phyloP scores from a whole-genome alignment of 1,284 basidiomycete species.

The Phylloboletellus chloephorus region DNA sequence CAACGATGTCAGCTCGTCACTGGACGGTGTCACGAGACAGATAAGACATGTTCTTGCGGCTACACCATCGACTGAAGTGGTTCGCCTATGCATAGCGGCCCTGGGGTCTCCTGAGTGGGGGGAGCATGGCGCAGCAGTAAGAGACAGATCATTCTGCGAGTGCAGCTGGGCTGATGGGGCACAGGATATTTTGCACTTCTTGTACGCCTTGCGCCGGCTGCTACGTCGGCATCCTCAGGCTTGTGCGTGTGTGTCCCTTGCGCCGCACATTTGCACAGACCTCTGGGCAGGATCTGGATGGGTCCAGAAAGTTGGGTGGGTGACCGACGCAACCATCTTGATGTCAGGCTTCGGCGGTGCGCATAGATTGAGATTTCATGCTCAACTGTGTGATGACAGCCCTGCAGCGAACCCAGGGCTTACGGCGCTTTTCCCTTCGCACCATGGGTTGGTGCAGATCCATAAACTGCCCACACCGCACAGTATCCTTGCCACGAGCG shows the following conservation, averaged over 20 bases:
- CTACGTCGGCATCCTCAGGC: conserved; percentile 52
- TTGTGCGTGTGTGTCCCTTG: conserved; percentile 66
- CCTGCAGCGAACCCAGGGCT: conserved; percentile 60
- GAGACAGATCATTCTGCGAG: conserved; percentile 4
- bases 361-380: conserved; percentile 24
- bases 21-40: conserved; percentile 11
- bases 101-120: conserved; percentile 75
- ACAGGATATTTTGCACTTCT: conserved; percentile 66
- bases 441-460: conserved; percentile 79
- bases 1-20: conserved; percentile 5
- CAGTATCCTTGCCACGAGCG: conserved; percentile 66
- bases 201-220: conserved; percentile 60
- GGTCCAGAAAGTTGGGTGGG: conserved; percentile 75
- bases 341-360: conserved; percentile 77
- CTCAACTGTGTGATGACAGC: conserved; percentile 11
- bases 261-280: conserved; percentile 53
- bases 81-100: conserved; percentile 64
- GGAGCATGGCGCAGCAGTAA: conserved; percentile 51
- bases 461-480: conserved; percentile 68
- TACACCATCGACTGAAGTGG: conserved; percentile 31
- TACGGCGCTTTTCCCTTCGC: conserved; percentile 65
- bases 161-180: conserved; percentile 8
- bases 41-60: conserved; percentile 22
- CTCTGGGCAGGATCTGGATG: conserved; percentile 60
- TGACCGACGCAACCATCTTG: conserved; percentile 69